Evolutionary conservation across 768 basidiomycete species (phyloP), one percentile per base, ranked within the genome.

Genomic region (Kwoniella newhampshirensis): DNA sequence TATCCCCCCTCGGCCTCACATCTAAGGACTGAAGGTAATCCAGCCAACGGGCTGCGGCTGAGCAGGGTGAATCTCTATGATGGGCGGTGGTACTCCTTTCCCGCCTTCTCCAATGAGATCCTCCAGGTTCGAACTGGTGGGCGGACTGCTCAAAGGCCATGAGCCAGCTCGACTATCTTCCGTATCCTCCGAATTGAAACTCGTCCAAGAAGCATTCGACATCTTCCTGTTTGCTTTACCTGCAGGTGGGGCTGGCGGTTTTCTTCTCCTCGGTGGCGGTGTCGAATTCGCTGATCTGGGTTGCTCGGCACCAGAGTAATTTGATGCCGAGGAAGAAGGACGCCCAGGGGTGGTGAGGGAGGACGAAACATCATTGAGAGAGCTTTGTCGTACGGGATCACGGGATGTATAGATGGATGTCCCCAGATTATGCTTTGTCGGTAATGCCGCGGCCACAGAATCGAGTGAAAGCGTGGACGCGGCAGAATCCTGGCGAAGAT

Each of bases 371-470:
- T 72, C 70, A 23, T 66, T 63, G 25, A 72, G 44, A 3, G 67
- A 69, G 2, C 67, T 68, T 35, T 63, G 62, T 3, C 70, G 64
- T 21, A 72, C 63, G 7, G 70, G 70, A 61, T 72, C 70, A 4
- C 67, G 65, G 17, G 70, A 72, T 15, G 67, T 72, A 51, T 72
- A 72, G 18, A 72, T 60, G 4, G 70, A 68, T 45, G 70, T 68
- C 26, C 48, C 47, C 43, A 40, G 40, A 44, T 18, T 27, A 12
- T n/a, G 46, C 25, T 43, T 48, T 2, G n/a, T n/a, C n/a, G 67
- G 67, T 21, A 71, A 40, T 12, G 69, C 66, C 3, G 51, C 52
- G 4, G 66, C 52, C 21, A 70, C 54, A 5, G 68, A 63, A 21
- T 67, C 63, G 18, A 73, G 64, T 4, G 70, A 70, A 9, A 68